Evolutionary conservation across 495 filamentous ascomycete genomes (phyloP).

Genomic region (Hamigera avellanea): DNA sequence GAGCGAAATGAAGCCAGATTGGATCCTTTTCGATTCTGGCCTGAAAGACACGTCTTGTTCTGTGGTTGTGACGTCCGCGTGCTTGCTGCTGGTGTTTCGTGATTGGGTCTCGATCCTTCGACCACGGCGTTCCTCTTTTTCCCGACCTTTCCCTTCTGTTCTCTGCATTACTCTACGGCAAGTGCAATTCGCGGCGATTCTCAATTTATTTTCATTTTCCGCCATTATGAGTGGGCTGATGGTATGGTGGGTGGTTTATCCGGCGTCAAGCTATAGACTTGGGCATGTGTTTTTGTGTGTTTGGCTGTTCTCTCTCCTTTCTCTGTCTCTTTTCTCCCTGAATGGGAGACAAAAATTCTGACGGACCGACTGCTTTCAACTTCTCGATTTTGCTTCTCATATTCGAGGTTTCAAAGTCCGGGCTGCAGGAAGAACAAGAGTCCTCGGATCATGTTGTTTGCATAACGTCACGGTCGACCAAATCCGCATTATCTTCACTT

Average conservation of each 20-base stretch:
- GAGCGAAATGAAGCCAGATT: too few relatives aligned
- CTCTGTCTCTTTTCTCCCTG: slow-evolving; percentile 7
- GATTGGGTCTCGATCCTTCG: too few relatives aligned
- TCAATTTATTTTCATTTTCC: slow-evolving; percentile 16
- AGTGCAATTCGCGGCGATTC: slow-evolving; percentile 20
- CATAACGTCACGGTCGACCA: slow-evolving; percentile 12
- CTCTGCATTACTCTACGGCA: slow-evolving; percentile 7
- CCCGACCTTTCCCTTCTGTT: too few relatives aligned
- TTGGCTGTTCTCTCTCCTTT: slow-evolving; percentile 3
- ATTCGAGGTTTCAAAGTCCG: slow-evolving; percentile 5
- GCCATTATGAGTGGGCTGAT: slow-evolving; percentile 24
- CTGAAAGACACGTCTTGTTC: too few relatives aligned
- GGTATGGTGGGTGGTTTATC: slow-evolving; percentile 30
- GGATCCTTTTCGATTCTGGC: too few relatives aligned
- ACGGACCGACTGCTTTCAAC: slow-evolving; percentile 21
- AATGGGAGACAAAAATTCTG: slow-evolving; percentile 6
- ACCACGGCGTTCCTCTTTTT: too few relatives aligned
- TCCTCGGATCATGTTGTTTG: slow-evolving; percentile 4
- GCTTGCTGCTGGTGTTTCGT: too few relatives aligned
- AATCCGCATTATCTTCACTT: slow-evolving; percentile 6
- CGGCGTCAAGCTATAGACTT: slow-evolving; percentile 37
- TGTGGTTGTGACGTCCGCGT: too few relatives aligned
- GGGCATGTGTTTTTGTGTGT: slow-evolving; percentile 25
- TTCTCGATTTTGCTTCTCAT: slow-evolving; percentile 9
- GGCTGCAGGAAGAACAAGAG: slow-evolving; percentile 3